Evolutionary conservation across 169 alveolate species (phyloP).

Genomic region (Plasmodium berghei): DNA sequence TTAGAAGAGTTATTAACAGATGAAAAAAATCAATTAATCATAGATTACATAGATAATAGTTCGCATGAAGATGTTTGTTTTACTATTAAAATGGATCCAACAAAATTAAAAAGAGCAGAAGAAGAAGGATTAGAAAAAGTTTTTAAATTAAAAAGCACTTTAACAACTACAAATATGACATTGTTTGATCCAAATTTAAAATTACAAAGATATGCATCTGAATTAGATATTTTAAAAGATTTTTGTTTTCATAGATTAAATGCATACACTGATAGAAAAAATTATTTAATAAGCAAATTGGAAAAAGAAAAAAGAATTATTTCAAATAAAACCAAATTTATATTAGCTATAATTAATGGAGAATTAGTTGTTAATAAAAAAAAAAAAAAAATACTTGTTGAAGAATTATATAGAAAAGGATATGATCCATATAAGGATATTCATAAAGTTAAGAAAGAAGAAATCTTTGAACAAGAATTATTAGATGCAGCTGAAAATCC

Average conservation of each 20-base stretch:
- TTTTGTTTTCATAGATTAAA: conserved; percentile 94
- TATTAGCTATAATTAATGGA: conserved; percentile 90
- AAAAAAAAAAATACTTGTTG: conserved; percentile 80
- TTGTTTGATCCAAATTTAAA: conserved; percentile 94
- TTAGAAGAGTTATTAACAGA: conserved; percentile 87
- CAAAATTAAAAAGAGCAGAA: conserved; percentile 76
- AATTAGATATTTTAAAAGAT: conserved; percentile 93
- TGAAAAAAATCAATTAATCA: conserved; percentile 77
- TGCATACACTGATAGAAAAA: conserved; percentile 92
- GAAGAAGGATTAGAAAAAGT: conserved; percentile 93
- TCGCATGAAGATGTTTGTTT: conserved; percentile 91
- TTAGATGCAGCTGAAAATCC: conserved; percentile 42
- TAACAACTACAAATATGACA: conserved; percentile 94
- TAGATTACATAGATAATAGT: conserved; percentile 89
- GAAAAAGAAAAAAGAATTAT: conserved; percentile 88
- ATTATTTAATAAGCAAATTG: conserved; percentile 88
- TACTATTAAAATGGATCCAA: conserved; percentile 88
- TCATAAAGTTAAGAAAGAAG: conserved; percentile 81
- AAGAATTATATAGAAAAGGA: conserved; percentile 87
- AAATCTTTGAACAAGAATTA: conserved; percentile 38
- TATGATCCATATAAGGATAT: conserved; percentile 89
- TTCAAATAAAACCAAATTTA: conserved; percentile 92
- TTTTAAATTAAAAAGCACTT: conserved; percentile 91
- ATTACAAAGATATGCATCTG: conserved; percentile 92
- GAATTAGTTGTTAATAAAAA: conserved; percentile 89